Percentiles rank a stretch among this genome's conserved stretches.
Evolutionary conservation across 192 early-diverging fungal species (phyloP).

Genomic region (Coemansia sp.): DNA sequence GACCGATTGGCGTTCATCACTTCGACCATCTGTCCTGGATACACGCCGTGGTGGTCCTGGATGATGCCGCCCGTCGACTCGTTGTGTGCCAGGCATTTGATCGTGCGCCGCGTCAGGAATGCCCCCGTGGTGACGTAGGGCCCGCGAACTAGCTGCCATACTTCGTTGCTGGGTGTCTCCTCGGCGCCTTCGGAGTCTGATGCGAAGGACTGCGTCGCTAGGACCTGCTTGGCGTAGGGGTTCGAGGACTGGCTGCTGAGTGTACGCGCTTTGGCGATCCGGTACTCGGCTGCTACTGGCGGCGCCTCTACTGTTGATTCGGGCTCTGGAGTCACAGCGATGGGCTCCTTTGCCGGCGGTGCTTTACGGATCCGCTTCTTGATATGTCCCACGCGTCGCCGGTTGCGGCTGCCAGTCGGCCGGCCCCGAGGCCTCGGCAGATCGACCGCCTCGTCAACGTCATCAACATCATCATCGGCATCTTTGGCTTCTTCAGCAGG

Average conservation of each 20-base stretch:
- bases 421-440: slow-evolving; percentile 21
- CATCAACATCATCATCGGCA: neutral
- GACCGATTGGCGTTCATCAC: slow-evolving; percentile 51
- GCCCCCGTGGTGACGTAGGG: slow-evolving; percentile 55
- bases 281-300: slow-evolving; percentile 1
- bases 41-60: slow-evolving; percentile 52
- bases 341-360: slow-evolving; percentile 33
- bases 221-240: slow-evolving; percentile 38
- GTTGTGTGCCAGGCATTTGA: slow-evolving; percentile 48
- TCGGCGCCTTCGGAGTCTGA: slow-evolving; percentile 1
- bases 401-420: slow-evolving; percentile 34
- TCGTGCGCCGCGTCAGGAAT: slow-evolving; percentile 47
- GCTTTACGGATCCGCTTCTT: slow-evolving; percentile 22
- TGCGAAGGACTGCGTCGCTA: slow-evolving; percentile 12
- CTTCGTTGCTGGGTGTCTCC: slow-evolving; percentile 9
- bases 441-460: neutral
- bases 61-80: slow-evolving; percentile 54
- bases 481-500: too few relatives aligned
- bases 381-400: slow-evolving; percentile 36
- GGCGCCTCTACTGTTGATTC: neutral
- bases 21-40: slow-evolving; percentile 51
- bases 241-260: slow-evolving; percentile 21
- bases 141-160: slow-evolving; percentile 43
- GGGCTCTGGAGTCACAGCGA: neutral
- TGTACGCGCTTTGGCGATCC: slow-evolving; percentile 34